A percentile compares a stretch with the other conserved stretches of the same genome.
These are phyloP conservation scores for Adansonia madagascariensis DNA, from an alignment of 441 rosid species.

Conservation along the genomic window DNA sequence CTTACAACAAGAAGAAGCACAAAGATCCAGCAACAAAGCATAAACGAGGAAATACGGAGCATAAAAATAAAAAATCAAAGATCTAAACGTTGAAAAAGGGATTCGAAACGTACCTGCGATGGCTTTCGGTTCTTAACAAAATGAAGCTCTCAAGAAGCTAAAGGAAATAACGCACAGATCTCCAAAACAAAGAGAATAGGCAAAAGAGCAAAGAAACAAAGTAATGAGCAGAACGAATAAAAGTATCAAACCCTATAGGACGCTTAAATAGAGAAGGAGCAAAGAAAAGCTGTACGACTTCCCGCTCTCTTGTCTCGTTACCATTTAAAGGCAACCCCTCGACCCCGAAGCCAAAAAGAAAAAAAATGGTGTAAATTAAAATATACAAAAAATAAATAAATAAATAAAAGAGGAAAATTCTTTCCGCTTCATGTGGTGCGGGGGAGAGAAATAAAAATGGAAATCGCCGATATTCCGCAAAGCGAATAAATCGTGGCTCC, in stretches of 20 bases:
- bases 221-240: conserved; percentile 27
- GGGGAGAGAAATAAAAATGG: not conserved
- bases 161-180: conserved; percentile 45
- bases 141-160: conserved; percentile 22
- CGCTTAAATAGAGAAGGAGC: conserved; percentile 32
- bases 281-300: conserved; percentile 38
- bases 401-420: not conserved
- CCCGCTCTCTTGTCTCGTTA: conserved; percentile 60
- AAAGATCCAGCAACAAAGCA: conserved; percentile 29
- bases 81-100: conserved; percentile 16
- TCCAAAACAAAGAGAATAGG: conserved; percentile 33
- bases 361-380: not conserved
- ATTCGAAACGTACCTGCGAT: conserved; percentile 48
- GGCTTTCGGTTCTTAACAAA: conserved; percentile 14
- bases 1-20: not conserved
- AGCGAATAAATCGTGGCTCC: conserved; percentile 30
- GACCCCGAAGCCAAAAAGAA: not conserved
- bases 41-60: conserved; percentile 7
- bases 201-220: conserved; percentile 11
- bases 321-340: conserved; percentile 39
- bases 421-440: not conserved
- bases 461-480: not conserved
- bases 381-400: not conserved
- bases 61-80: conserved; percentile 15
- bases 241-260: conserved; percentile 16